Percentiles rank a stretch among this genome's conserved stretches.
These are phyloP conservation scores for Cystobasidiaceae sp. DNA, from an alignment of 1,284 basidiomycete genomes.

Conservation along the genomic window DNA sequence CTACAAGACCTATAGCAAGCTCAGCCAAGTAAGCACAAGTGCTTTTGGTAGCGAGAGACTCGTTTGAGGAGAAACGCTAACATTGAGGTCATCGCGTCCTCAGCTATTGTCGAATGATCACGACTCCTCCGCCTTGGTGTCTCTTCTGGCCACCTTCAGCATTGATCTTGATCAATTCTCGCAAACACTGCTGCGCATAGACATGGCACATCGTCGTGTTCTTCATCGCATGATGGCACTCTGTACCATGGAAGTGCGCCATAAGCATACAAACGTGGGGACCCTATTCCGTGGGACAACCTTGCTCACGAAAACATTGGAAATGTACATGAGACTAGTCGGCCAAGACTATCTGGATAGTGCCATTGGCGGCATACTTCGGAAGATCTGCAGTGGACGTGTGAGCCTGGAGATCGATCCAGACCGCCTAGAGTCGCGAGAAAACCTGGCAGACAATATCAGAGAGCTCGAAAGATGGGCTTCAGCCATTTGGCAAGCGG, in stretches of 20 bases:
- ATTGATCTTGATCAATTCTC: constrained; percentile 40
- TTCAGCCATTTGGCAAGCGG: constrained; percentile 66
- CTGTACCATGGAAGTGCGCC: constrained; percentile 36
- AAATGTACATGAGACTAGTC: constrained; percentile 67
- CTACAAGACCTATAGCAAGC: constrained; percentile 32
- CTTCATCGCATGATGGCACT: constrained; percentile 37
- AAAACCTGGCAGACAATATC: constrained; percentile 52
- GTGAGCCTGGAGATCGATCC: constrained; percentile 71
- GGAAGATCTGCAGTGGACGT: constrained; percentile 63
- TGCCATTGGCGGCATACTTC: constrained; percentile 63
- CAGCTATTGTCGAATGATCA: constrained; percentile 36
- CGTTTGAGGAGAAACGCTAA: background rate
- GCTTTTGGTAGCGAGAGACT: background rate
- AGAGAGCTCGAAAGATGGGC: constrained; percentile 69
- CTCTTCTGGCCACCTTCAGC: constrained; percentile 34
- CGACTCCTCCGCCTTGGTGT: constrained; percentile 33
- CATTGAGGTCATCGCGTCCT: too few species aligned
- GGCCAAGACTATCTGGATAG: constrained; percentile 69
- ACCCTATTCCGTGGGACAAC: constrained; percentile 74
- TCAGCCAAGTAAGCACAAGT: constrained; percentile 33
- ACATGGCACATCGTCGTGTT: constrained; percentile 34
- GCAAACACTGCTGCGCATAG: constrained; percentile 37
- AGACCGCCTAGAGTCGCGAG: constrained; percentile 46
- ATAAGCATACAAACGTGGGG: constrained; percentile 47
- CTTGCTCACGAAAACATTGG: constrained; percentile 70